Evolutionary conservation across 1,284 basidiomycete genomes (phyloP).

Genomic region (Pyrrhoderma noxium): DNA sequence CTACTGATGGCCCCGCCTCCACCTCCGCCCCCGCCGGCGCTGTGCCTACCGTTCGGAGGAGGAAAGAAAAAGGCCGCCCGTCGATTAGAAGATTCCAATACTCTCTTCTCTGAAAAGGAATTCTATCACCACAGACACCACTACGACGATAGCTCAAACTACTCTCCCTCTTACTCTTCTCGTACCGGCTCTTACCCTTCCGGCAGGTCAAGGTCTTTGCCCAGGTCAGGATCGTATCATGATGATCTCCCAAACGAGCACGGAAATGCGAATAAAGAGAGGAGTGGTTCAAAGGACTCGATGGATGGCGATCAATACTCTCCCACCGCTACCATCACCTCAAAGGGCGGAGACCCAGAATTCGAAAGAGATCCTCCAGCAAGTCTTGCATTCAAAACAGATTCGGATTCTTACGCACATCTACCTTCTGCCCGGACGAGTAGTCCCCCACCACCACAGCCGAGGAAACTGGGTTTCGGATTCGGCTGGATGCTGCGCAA

Average conservation of each 20-base stretch:
- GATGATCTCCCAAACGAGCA: too few relatives aligned
- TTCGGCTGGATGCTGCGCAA: slow-evolving; percentile 66
- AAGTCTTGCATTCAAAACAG: slow-evolving; percentile 29
- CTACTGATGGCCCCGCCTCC: slow-evolving; percentile 15
- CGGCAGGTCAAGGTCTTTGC: slow-evolving; percentile 1
- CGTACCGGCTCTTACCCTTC: not conserved
- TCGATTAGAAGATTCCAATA: slow-evolving; percentile 6
- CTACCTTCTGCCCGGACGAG: slow-evolving; percentile 20
- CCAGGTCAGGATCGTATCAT: not conserved
- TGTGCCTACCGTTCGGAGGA: slow-evolving; percentile 16
- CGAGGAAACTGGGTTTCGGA: slow-evolving; percentile 36
- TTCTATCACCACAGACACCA: not conserved
- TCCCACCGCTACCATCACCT: slow-evolving; percentile 34
- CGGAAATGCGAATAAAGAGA: too few relatives aligned
- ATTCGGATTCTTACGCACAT: slow-evolving; percentile 30
- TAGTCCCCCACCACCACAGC: slow-evolving; percentile 25
- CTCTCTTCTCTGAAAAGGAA: slow-evolving; percentile 14
- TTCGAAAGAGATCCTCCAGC: too few relatives aligned
- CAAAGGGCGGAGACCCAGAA: slow-evolving; percentile 26
- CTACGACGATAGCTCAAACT: not conserved
- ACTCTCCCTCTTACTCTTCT: not conserved
- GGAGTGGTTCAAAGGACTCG: slow-evolving; percentile 19
- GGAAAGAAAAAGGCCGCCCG: slow-evolving; percentile 11
- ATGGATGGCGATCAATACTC: slow-evolving; percentile 29
- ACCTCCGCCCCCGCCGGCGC: slow-evolving; percentile 14